These are phyloP conservation scores for Cercospora canescens DNA, from an alignment of 2,329 filamentous ascomycete species.

Conservation along the genomic window DNA sequence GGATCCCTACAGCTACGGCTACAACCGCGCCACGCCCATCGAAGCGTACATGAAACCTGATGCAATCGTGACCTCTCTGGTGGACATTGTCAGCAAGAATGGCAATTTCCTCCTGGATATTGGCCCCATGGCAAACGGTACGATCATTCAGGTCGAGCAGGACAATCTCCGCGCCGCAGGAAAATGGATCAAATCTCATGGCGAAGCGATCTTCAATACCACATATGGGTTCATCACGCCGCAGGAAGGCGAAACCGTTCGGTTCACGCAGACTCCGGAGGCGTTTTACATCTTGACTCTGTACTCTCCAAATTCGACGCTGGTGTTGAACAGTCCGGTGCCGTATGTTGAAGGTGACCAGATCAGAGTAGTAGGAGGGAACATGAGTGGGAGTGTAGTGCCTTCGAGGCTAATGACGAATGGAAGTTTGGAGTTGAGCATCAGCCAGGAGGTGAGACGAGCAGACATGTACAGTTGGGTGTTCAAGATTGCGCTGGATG, in stretches of 20 bases:
- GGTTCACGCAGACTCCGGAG: conserved; percentile 55
- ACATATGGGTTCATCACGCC: conserved; percentile 55
- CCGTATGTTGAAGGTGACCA: conserved; percentile 51
- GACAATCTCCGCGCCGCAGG: conserved; percentile 54
- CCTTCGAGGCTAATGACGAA: conserved; percentile 29
- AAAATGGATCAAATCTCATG: conserved; percentile 55
- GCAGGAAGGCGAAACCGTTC: conserved; percentile 45
- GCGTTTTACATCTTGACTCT: conserved; percentile 56
- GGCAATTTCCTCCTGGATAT: conserved; percentile 36
- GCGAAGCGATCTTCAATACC: conserved; percentile 59
- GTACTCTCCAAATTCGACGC: conserved; percentile 42
- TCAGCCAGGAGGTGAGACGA: conserved; percentile 36
- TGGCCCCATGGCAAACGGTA: conserved; percentile 56
- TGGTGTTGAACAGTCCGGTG: conserved; percentile 47
- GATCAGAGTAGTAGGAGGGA: conserved; percentile 47
- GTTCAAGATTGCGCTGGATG: conserved; percentile 40
- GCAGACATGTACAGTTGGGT: conserved; percentile 47
- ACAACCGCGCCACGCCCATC: conserved; percentile 55
- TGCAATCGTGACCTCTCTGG: conserved; percentile 28
- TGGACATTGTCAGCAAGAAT: conserved; percentile 36
- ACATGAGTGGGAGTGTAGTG: conserved; percentile 31
- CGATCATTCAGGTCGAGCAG: conserved; percentile 52
- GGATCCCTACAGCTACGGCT: conserved; percentile 62
- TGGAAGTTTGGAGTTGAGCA: conserved; percentile 36
- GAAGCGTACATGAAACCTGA: conserved; percentile 27